These are phyloP conservation scores for Penicillium nucicola DNA, from an alignment of 495 filamentous ascomycete species.

Conservation along the genomic window DNA sequence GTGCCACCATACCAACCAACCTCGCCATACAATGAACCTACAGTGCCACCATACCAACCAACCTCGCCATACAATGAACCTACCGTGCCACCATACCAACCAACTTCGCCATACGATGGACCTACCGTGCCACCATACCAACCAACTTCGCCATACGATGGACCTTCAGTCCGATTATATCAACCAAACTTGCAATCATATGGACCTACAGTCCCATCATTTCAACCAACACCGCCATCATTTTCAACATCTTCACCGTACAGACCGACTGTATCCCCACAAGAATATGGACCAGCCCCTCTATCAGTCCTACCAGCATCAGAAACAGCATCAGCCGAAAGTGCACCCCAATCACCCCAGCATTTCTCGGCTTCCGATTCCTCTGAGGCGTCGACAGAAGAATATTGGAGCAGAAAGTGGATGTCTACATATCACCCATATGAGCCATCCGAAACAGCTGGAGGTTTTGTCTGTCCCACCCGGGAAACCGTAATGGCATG, in stretches of 20 bases:
- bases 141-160: neutral
- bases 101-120: too few relatives aligned
- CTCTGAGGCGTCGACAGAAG: constrained; percentile 8
- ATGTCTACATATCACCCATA: constrained; percentile 9
- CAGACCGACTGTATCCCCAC: neutral
- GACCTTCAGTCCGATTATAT: neutral
- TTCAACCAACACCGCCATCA: constrained; percentile 1
- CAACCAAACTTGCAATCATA: neutral
- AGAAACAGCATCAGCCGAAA: constrained; percentile 3
- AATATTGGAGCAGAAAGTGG: constrained; percentile 9
- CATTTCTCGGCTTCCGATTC: constrained; percentile 7
- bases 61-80: too few relatives aligned
- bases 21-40: too few relatives aligned
- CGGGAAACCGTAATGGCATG: constrained; percentile 8
- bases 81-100: too few relatives aligned
- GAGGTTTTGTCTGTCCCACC: constrained; percentile 5
- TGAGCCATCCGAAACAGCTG: constrained; percentile 2
- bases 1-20: too few relatives aligned
- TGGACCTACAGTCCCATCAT: neutral
- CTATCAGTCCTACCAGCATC: constrained; percentile 1
- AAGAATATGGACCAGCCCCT: constrained; percentile 1
- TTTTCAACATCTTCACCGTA: neutral
- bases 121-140: too few relatives aligned
- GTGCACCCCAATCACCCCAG: constrained; percentile 4
- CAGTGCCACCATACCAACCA: too few relatives aligned